Base-by-base conservation (phyloP, 2,329 filamentous ascomycete species). In the Pestalotiopsis fici region DNA sequence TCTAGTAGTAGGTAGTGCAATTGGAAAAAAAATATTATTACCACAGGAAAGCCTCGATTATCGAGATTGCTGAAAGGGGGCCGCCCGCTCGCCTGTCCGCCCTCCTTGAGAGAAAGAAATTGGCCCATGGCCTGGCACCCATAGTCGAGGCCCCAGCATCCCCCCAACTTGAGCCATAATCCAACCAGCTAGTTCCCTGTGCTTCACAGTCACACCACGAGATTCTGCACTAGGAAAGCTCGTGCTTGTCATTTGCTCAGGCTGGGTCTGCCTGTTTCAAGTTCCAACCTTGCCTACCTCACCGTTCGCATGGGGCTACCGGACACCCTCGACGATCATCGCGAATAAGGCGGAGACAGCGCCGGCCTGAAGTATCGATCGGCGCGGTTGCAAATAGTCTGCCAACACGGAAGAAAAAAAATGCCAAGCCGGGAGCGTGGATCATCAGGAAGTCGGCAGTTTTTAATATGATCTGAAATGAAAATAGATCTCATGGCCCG, bases 381-480 rank as follows among this genome's bases (percentile, higher is more conserved):
- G 43, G 43, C 43, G 23, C 55, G 55, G 55, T 21, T n/a, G 11
- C 55, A 31, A 27, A 31, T 27, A 25, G 18, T 21, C 23, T 57
- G 23, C 23, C 27, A 31, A 57, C 23, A 27, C 23, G n/a, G 57
- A 31, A 60, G 57, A 60, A 11, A 57, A 57, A 18, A 27, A 31
- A 35, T 35, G 57, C 57, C 57, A 60, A 60, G 57, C 57, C 57
- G 57, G 57, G 27, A 60, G 57, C 57, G 57, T 60, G 57, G 57
- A 60, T 37, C 57, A 37, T 31, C 43, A n/a, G 43, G 15, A 50
- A 21, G 15, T 50, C 43, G 43, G 43, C 43, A 50, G 3, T 50
- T 18, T n/a, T 21, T 23, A 18, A 23, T 50, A 21, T n/a, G 21
- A 3, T 50, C 43, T 21, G 43, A 23, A 50, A 21, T 35, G 21